These are phyloP conservation scores for Albifimbria verrucaria DNA, from an alignment of 2,329 filamentous ascomycete genomes.

Conservation along the genomic window DNA sequence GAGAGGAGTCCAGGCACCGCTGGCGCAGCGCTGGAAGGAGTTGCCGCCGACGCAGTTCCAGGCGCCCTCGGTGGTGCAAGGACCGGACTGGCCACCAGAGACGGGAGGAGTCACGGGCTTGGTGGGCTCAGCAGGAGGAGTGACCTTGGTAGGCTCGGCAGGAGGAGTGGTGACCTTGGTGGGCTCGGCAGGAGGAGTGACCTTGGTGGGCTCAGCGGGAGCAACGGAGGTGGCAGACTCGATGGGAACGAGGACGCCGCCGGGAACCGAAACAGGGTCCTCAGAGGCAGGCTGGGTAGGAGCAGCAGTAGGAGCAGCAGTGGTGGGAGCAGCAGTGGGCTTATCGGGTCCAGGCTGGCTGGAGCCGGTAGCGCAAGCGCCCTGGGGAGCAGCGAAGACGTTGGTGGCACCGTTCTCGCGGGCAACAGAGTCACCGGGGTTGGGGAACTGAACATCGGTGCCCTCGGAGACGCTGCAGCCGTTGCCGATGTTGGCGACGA, in stretches of 20 bases:
- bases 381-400: conserved; percentile 24
- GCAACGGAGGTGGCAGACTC: conserved; percentile 5
- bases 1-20: conserved; percentile 45
- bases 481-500: conserved; percentile 63
- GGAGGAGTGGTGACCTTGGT: conserved; percentile 12
- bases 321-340: conserved; percentile 4
- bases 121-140: conserved; percentile 15
- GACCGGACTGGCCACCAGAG: conserved; percentile 28
- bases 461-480: conserved; percentile 49
- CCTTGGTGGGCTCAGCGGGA: conserved; percentile 13
- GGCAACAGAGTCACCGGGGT: conserved; percentile 56
- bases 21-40: conserved; percentile 53
- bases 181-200: conserved; percentile 10
- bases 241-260: conserved; percentile 39
- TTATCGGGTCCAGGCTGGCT: conserved; percentile 21
- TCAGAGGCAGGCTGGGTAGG: conserved; percentile 2
- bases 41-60: conserved; percentile 53
- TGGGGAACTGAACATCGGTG: conserved; percentile 57
- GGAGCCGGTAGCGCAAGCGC: conserved; percentile 20
- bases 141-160: conserved; percentile 10
- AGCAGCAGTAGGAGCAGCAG: conserved; percentile 12
- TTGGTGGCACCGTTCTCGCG: conserved; percentile 37
- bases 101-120: conserved; percentile 9
- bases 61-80: conserved; percentile 44
- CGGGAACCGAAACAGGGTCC: conserved; percentile 26